These are phyloP conservation scores for Venturia pyrina DNA, from an alignment of 2,329 filamentous ascomycete genomes.

Conservation along the genomic window DNA sequence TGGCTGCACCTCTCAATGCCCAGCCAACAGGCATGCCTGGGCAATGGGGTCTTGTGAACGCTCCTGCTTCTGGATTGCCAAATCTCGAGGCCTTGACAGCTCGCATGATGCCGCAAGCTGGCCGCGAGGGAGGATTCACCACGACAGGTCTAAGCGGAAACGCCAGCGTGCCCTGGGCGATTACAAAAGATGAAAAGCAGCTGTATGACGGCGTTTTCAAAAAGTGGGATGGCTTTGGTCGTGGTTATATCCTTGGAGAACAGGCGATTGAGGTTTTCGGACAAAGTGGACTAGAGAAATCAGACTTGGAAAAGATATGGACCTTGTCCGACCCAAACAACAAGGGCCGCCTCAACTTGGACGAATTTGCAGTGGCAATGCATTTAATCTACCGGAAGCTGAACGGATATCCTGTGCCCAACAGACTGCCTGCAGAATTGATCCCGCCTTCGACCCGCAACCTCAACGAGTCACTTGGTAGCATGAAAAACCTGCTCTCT, in stretches of 20 bases:
- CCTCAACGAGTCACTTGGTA: constrained; percentile 83
- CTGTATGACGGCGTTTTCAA: constrained; percentile 92
- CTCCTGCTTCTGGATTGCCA: constrained; percentile 76
- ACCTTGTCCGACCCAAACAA: constrained; percentile 90
- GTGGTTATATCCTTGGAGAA: constrained; percentile 83
- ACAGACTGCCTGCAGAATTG: constrained; percentile 78
- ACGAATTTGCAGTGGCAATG: constrained; percentile 98
- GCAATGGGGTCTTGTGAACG: constrained; percentile 98
- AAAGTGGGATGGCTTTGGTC: constrained; percentile 90
- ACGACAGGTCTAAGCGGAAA: constrained; percentile 84
- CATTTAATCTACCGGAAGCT: constrained; percentile 96
- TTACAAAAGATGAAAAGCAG: constrained; percentile 97
- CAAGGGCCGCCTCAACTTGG: constrained; percentile 85
- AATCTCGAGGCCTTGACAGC: constrained; percentile 89
- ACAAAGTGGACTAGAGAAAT: constrained; percentile 85
- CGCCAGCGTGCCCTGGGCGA: constrained; percentile 94
- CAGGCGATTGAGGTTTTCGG: constrained; percentile 96
- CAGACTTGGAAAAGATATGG: constrained; percentile 87
- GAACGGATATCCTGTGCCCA: constrained; percentile 88
- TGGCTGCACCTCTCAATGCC: constrained; percentile 60
- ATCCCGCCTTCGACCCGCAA: constrained; percentile 92
- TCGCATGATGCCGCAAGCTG: constrained; percentile 91
- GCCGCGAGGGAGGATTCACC: constrained; percentile 78
- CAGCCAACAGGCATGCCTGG: constrained; percentile 89
- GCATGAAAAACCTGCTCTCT: constrained; percentile 80